A percentile compares a stretch with the other conserved stretches of the same genome.
These are phyloP conservation scores for Aspergillus fumigatus DNA, from an alignment of 2,329 filamentous ascomycete species.

Conservation along the genomic window DNA sequence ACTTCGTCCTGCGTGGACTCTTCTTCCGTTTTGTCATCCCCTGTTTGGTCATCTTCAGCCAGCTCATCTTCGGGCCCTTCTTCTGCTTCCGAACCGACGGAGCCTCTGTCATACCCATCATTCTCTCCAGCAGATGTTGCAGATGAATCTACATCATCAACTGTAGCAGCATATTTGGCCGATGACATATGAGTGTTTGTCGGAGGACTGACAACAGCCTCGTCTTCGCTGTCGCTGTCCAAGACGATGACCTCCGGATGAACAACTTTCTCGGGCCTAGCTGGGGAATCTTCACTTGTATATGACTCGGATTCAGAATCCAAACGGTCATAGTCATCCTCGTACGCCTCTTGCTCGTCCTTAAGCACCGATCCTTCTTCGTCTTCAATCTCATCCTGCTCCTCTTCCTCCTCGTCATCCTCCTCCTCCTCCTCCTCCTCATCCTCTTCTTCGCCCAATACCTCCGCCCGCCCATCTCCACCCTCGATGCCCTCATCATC, in stretches of 20 bases:
- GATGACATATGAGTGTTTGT: background rate
- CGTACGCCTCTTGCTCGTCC: background rate
- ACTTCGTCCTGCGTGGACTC: background rate
- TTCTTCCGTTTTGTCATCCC: background rate
- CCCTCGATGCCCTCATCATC: background rate
- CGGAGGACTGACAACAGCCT: conserved; percentile 11
- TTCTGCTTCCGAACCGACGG: background rate
- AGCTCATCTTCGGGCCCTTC: background rate
- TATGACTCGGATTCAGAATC: conserved; percentile 19
- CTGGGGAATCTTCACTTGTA: background rate
- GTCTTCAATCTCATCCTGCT: background rate
- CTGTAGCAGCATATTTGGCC: background rate
- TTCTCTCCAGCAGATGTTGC: background rate
- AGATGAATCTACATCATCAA: background rate
- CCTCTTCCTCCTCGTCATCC: conserved; percentile 5
- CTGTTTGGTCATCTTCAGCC: background rate
- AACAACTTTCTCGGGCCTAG: conserved; percentile 7
- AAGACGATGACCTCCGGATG: conserved; percentile 38
- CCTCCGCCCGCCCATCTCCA: background rate
- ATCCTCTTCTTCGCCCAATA: conserved; percentile 2
- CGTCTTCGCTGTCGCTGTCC: conserved; percentile 41
- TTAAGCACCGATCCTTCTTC: background rate
- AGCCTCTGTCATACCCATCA: background rate
- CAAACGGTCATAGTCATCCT: conserved; percentile 8
- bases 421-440: conserved; percentile 1